A percentile compares a stretch with the other conserved stretches of the same genome.
These are phyloP conservation scores for Metschnikowia aberdeeniae DNA, from an alignment of 805 yeast genomes.

Conservation along the genomic window DNA sequence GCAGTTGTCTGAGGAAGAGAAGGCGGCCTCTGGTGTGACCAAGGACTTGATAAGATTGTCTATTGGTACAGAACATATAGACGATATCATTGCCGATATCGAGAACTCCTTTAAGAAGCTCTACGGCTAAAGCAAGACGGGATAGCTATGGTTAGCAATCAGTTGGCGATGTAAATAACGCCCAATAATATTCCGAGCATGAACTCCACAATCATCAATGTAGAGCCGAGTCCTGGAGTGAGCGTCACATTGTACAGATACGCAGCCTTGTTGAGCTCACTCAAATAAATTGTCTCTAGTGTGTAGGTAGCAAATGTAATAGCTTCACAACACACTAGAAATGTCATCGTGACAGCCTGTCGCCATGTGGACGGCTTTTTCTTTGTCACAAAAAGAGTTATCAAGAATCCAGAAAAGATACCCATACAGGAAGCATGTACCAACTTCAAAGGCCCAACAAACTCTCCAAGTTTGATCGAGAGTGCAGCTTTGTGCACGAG, in stretches of 20 bases:
- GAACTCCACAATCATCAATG: slow-evolving; percentile 9
- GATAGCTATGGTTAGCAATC: background rate
- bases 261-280: slow-evolving; percentile 8
- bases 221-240: slow-evolving; percentile 11
- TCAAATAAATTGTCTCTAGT: slow-evolving; percentile 8
- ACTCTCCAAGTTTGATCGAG: slow-evolving; percentile 9
- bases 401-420: slow-evolving; percentile 4
- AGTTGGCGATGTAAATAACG: slow-evolving; percentile 3
- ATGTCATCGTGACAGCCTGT: slow-evolving; percentile 2
- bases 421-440: slow-evolving; percentile 4
- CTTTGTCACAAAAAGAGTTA: background rate
- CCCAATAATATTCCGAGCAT: slow-evolving; percentile 9
- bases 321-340: slow-evolving; percentile 10
- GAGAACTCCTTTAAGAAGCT: slow-evolving; percentile 77
- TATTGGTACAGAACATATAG: slow-evolving; percentile 21
- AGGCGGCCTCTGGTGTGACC: slow-evolving; percentile 78
- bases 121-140: slow-evolving; percentile 23
- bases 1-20: slow-evolving; percentile 81
- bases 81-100: slow-evolving; percentile 21
- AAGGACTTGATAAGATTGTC: slow-evolving; percentile 74
- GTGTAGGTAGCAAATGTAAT: slow-evolving; percentile 10
- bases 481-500: slow-evolving; percentile 11
- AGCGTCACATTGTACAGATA: slow-evolving; percentile 11
- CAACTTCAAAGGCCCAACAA: slow-evolving; percentile 7
- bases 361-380: background rate